These are phyloP conservation scores for Euryodendron excelsum DNA, from an alignment of 148 eudicot species.

Conservation along the genomic window DNA sequence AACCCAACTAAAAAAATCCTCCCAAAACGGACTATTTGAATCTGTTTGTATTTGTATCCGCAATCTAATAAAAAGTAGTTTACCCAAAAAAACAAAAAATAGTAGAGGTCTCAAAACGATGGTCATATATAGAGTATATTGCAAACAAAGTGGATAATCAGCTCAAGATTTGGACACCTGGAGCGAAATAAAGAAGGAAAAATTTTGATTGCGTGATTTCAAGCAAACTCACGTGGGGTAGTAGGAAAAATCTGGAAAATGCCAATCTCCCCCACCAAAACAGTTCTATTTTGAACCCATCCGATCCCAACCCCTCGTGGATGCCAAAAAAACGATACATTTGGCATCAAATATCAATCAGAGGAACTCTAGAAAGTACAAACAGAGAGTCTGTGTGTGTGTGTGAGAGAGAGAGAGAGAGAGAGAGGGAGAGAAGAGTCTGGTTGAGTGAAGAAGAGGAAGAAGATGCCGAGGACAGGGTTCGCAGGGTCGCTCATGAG, in stretches of 20 bases:
- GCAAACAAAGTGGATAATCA: background rate
- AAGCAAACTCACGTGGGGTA: background rate
- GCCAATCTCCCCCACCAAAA: background rate
- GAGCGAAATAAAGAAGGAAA: background rate
- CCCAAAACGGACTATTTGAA: background rate
- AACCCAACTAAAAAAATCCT: background rate
- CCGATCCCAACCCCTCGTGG: too few relatives aligned
- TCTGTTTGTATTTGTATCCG: background rate
- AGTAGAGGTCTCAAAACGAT: too few relatives aligned
- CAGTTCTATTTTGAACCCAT: too few relatives aligned
- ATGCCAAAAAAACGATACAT: too few relatives aligned
- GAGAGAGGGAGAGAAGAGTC: background rate
- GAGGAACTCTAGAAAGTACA: too few relatives aligned
- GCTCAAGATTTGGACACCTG: too few relatives aligned
- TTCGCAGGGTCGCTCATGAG: constrained; percentile 38
- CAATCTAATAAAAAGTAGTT: too few relatives aligned
- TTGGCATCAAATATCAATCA: too few relatives aligned
- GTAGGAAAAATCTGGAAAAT: too few relatives aligned
- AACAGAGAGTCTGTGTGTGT: background rate
- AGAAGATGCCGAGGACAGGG: constrained; percentile 54
- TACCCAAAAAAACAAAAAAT: too few relatives aligned
- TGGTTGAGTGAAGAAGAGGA: background rate
- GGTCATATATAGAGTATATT: background rate
- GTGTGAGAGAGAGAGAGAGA: background rate
- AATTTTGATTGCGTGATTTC: background rate